These are phyloP conservation scores for Trichoderma afroharzianum DNA, from an alignment of 2,329 filamentous ascomycete species.

Conservation along the genomic window DNA sequence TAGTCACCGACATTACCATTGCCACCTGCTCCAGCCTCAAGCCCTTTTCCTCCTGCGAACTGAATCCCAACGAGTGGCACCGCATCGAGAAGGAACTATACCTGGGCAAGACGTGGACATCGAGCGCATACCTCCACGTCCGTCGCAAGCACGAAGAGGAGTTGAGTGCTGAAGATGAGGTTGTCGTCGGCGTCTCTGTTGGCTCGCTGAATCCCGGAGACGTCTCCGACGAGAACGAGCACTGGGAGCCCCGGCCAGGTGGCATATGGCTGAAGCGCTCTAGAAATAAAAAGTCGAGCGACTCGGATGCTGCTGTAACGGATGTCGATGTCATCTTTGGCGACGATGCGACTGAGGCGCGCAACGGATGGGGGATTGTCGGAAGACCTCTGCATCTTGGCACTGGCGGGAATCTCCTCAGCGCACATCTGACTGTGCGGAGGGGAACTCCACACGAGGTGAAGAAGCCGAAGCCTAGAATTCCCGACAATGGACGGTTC, in stretches of 20 bases:
- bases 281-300: slow-evolving; percentile 67
- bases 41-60: slow-evolving; percentile 68
- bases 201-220: slow-evolving; percentile 65
- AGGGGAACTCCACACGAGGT: slow-evolving; percentile 63
- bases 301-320: slow-evolving; percentile 71
- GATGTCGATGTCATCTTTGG: slow-evolving; percentile 85
- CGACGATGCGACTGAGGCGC: slow-evolving; percentile 84
- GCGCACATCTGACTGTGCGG: slow-evolving; percentile 73
- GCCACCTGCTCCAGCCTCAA: slow-evolving; percentile 73
- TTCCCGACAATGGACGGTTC: slow-evolving; percentile 86
- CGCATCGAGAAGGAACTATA: slow-evolving; percentile 88
- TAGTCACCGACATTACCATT: slow-evolving; percentile 82
- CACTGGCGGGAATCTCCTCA: slow-evolving; percentile 56
- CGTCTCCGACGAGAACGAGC: slow-evolving; percentile 47
- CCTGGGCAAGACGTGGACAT: slow-evolving; percentile 68
- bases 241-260: slow-evolving; percentile 73
- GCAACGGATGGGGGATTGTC: slow-evolving; percentile 77
- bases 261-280: slow-evolving; percentile 82
- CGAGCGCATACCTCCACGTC: slow-evolving; percentile 76
- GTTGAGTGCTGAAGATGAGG: slow-evolving; percentile 66
- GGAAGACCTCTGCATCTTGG: slow-evolving; percentile 71
- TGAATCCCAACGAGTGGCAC: slow-evolving; percentile 71
- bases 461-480: slow-evolving; percentile 69
- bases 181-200: slow-evolving; percentile 75
- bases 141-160: slow-evolving; percentile 84